Evolutionary conservation across 352 stramenopile species (phyloP).

Genomic region (Phytophthora pini): DNA sequence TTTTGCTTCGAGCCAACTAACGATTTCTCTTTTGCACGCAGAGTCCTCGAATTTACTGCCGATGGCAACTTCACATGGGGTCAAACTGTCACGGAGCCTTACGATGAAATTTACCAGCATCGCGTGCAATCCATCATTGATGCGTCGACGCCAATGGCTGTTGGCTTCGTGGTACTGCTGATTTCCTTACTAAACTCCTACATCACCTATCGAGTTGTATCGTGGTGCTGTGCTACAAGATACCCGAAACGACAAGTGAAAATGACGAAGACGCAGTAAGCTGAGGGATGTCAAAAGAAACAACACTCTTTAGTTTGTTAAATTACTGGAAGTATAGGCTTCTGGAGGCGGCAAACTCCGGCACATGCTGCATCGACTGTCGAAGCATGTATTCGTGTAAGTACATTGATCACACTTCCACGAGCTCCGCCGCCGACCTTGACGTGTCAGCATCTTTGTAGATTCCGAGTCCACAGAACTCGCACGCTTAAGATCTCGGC

Average conservation of each 20-base stretch:
- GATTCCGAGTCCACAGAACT: slow-evolving; percentile 24
- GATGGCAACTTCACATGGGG: slow-evolving; percentile 43
- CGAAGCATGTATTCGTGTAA: slow-evolving; percentile 81
- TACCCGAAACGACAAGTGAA: slow-evolving; percentile 8
- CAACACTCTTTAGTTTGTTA: slow-evolving; percentile 31
- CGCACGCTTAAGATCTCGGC: slow-evolving; percentile 25
- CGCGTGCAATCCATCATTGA: slow-evolving; percentile 38
- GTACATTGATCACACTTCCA: slow-evolving; percentile 73
- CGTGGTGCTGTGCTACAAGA: slow-evolving; percentile 6
- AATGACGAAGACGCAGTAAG: slow-evolving; percentile 30
- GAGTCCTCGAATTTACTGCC: slow-evolving; percentile 39
- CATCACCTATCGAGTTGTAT: slow-evolving; percentile 14
- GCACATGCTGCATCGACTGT: slow-evolving; percentile 76
- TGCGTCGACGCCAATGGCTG: slow-evolving; percentile 19
- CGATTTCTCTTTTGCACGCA: slow-evolving; percentile 8
- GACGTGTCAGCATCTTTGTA: slow-evolving; percentile 45
- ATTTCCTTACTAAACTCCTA: slow-evolving; percentile 9
- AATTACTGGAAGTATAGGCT: slow-evolving; percentile 34
- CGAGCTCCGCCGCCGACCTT: slow-evolving; percentile 39
- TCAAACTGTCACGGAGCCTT: slow-evolving; percentile 38
- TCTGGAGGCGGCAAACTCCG: slow-evolving; percentile 38
- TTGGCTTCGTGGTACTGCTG: slow-evolving; percentile 24
- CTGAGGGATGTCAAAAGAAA: slow-evolving; percentile 19
- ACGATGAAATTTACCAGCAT: slow-evolving; percentile 28
- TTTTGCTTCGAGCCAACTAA: slow-evolving; percentile 4